Percentiles rank a stretch among this genome's conserved stretches.
Evolutionary conservation across 2,329 filamentous ascomycete genomes (phyloP).

Genomic region (Aspergillus vadensis): DNA sequence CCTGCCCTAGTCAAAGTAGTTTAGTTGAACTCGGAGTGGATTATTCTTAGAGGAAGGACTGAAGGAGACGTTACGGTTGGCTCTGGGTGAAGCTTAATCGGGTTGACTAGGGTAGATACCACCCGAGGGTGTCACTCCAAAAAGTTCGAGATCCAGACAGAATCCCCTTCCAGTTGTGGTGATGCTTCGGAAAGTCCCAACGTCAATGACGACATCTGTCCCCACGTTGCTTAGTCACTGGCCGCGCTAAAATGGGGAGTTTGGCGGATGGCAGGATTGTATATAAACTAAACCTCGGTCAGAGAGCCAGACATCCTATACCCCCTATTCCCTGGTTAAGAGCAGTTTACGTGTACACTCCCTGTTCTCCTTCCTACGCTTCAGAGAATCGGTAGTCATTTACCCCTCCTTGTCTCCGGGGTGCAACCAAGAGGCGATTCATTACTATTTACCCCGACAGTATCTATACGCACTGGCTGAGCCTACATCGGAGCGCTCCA

Average conservation of each 20-base stretch:
- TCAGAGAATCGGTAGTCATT: background rate
- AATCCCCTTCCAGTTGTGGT: too few species aligned
- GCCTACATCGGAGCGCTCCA: background rate
- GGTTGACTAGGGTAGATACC: too few species aligned
- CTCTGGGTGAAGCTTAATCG: background rate
- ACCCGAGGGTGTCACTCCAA: too few species aligned
- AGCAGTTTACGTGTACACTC: background rate
- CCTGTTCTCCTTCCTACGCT: background rate
- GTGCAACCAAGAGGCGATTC: background rate
- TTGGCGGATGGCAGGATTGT: background rate
- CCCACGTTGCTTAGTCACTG: constrained; percentile 6
- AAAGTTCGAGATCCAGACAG: too few species aligned
- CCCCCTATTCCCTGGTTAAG: background rate
- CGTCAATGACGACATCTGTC: background rate
- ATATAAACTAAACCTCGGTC: constrained; percentile 3
- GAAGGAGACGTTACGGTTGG: background rate
- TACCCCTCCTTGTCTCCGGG: background rate
- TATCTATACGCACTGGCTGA: background rate
- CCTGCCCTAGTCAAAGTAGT: background rate
- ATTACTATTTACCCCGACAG: background rate
- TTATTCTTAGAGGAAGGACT: background rate
- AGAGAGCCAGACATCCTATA: background rate
- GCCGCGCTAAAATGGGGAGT: background rate
- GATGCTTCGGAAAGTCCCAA: background rate
- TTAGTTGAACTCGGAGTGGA: too few species aligned